These are phyloP conservation scores for Plasmodium ovale DNA, from an alignment of 169 alveolate species.

Conservation along the genomic window DNA sequence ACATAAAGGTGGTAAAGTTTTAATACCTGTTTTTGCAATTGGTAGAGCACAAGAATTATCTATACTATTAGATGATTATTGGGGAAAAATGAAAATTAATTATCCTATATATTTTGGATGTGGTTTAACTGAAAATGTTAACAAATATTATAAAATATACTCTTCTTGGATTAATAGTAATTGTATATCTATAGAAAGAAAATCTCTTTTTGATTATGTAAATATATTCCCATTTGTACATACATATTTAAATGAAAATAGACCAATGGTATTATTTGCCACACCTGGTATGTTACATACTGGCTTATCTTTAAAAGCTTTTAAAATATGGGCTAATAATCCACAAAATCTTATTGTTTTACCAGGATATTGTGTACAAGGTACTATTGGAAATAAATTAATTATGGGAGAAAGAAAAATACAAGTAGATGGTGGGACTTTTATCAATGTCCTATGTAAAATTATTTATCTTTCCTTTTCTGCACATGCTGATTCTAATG, in stretches of 20 bases:
- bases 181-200: constrained; percentile 85
- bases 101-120: constrained; percentile 98
- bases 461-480: constrained; percentile 96
- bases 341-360: constrained; percentile 95
- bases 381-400: constrained; percentile 97
- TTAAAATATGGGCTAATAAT: constrained; percentile 96
- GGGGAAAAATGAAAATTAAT: constrained; percentile 94
- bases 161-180: constrained; percentile 95
- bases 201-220: constrained; percentile 94
- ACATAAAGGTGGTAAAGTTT: constrained; percentile 93
- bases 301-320: constrained; percentile 96
- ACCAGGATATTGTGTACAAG: constrained; percentile 99
- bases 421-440: constrained; percentile 39
- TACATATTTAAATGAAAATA: constrained; percentile 89
- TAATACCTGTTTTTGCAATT: constrained; percentile 99
- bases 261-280: constrained; percentile 99
- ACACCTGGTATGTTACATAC: constrained; percentile 99
- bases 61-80: constrained; percentile 95
- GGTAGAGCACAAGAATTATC: constrained; percentile 99
- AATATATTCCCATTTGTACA: constrained; percentile 94
- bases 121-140: constrained; percentile 98
- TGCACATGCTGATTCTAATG: constrained; percentile 99
- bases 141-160: constrained; percentile 94
- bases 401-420: constrained; percentile 90
- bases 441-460: constrained; percentile 92